Conservation (phyloP, 2,329 filamentous ascomycete genomes). For the Colletotrichum somersetense region DNA sequence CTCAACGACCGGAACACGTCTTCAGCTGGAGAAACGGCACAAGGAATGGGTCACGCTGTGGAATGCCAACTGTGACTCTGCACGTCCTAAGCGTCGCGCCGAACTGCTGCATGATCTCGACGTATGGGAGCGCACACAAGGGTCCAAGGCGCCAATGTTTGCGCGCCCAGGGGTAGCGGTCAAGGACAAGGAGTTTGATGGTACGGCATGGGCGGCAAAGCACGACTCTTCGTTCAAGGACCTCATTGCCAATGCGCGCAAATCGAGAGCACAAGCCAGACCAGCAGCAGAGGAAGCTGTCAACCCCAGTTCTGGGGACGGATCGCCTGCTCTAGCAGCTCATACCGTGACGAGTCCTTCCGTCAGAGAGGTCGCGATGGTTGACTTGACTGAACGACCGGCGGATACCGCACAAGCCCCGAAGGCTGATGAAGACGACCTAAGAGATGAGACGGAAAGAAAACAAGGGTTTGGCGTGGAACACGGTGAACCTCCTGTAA, state of each 20-base stretch:
- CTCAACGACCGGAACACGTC: constrained; percentile 74
- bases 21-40: constrained; percentile 82
- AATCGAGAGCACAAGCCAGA: constrained; percentile 60
- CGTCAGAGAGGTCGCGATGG: background rate
- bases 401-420: background rate
- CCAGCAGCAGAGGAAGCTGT: constrained; percentile 45
- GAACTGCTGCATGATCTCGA: constrained; percentile 85
- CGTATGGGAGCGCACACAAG: constrained; percentile 87
- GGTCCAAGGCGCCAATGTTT: constrained; percentile 65
- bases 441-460: background rate
- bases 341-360: background rate
- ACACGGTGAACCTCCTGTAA: background rate
- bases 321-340: background rate
- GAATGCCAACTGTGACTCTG: constrained; percentile 96
- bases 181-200: constrained; percentile 91
- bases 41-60: constrained; percentile 95
- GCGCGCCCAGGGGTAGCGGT: constrained; percentile 55
- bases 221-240: constrained; percentile 83
- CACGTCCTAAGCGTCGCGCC: constrained; percentile 74
- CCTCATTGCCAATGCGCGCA: constrained; percentile 81
- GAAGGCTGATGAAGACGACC: background rate
- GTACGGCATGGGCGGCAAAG: constrained; percentile 77
- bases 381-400: constrained; percentile 13
- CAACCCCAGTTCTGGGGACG: background rate
- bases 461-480: background rate